Evolutionary conservation across 345 rosid genomes (phyloP).

Genomic region (Citrus unshiu): DNA sequence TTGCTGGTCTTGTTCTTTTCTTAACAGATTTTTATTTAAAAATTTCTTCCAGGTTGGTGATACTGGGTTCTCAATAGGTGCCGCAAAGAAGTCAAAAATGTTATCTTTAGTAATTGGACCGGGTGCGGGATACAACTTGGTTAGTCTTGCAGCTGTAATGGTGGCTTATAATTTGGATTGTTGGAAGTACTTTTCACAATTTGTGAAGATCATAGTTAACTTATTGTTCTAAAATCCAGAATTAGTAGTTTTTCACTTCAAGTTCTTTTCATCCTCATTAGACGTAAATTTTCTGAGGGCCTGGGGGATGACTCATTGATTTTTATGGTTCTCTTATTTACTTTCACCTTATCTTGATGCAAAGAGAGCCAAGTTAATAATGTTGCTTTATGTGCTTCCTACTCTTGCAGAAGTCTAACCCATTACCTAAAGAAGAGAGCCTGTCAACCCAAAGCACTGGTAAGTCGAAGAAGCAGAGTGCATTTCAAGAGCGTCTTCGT

Average conservation of each 20-base stretch:
- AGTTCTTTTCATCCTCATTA: not conserved
- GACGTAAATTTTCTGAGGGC: not conserved
- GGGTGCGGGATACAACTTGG: conserved; percentile 91
- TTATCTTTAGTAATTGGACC: conserved; percentile 78
- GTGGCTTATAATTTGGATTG: not conserved
- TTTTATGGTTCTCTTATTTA: not conserved
- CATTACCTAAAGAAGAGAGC: conserved; percentile 45
- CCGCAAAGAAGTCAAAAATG: conserved; percentile 53
- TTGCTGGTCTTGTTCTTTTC: not conserved
- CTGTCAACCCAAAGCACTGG: conserved; percentile 27
- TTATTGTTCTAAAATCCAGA: not conserved
- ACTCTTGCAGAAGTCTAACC: conserved; percentile 66
- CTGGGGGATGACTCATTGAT: not conserved
- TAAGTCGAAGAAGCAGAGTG: conserved; percentile 46
- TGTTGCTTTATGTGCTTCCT: not conserved
- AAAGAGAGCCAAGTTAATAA: not conserved
- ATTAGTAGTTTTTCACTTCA: not conserved
- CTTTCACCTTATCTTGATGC: not conserved
- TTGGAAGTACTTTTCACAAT: not conserved
- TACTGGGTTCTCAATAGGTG: conserved; percentile 77
- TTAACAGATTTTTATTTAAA: not conserved
- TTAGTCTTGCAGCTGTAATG: conserved; percentile 22
- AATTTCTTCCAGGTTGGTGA: conserved; percentile 44
- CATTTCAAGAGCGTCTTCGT: conserved; percentile 69
- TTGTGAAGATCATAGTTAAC: not conserved